These are phyloP conservation scores for Mimosa pudica DNA, from an alignment of 306 rosid genomes.

Conservation along the genomic window DNA sequence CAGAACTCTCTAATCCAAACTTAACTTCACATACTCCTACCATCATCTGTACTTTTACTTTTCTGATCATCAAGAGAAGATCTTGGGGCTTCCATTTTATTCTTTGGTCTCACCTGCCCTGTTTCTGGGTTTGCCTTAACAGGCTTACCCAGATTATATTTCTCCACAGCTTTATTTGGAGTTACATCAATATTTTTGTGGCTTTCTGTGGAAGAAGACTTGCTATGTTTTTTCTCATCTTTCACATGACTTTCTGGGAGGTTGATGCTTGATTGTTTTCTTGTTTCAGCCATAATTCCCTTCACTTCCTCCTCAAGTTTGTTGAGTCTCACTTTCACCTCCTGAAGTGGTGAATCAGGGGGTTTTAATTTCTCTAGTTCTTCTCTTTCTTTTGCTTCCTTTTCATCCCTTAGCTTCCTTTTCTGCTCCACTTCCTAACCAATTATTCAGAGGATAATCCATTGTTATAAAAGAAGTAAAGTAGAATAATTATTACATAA, in stretches of 20 bases:
- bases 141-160: slow-evolving; percentile 39
- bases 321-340: slow-evolving; percentile 74
- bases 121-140: slow-evolving; percentile 37
- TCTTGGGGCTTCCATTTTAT: slow-evolving; percentile 35
- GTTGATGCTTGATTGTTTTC: slow-evolving; percentile 43
- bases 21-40: slow-evolving; percentile 33
- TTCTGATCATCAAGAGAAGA: slow-evolving; percentile 41
- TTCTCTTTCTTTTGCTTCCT: slow-evolving; percentile 56
- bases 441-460: slow-evolving; percentile 25
- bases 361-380: slow-evolving; percentile 61
- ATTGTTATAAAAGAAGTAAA: slow-evolving; percentile 32
- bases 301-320: slow-evolving; percentile 82
- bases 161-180: slow-evolving; percentile 38
- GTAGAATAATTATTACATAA: slow-evolving; percentile 7
- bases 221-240: slow-evolving; percentile 37
- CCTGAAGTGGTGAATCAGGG: slow-evolving; percentile 48
- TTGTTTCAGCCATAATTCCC: slow-evolving; percentile 68
- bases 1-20: slow-evolving; percentile 9
- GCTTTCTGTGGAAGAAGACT: slow-evolving; percentile 36
- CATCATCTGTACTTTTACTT: slow-evolving; percentile 41
- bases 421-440: slow-evolving; percentile 73
- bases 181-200: slow-evolving; percentile 31
- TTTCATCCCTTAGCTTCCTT: slow-evolving; percentile 66
- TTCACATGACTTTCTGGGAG: slow-evolving; percentile 33
- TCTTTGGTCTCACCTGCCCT: slow-evolving; percentile 29